Percentiles rank a stretch among this genome's conserved stretches.
Conservation (phyloP, 192 early-diverging fungal species). For the Entrophospora sp. region DNA sequence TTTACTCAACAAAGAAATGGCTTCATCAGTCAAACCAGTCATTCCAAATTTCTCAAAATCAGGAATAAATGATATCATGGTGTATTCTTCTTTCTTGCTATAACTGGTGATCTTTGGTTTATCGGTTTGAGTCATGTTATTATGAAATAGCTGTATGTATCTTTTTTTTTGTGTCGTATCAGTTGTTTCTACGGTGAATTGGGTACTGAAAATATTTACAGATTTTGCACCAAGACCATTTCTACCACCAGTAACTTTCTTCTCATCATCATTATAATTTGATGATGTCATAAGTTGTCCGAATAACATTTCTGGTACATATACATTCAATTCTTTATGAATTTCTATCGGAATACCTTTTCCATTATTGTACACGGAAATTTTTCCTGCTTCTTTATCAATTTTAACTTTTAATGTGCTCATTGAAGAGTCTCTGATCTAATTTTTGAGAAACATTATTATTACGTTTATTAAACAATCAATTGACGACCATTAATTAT, state of each 20-base stretch:
- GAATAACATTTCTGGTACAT: constrained; percentile 97
- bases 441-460: neutral
- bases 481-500: no score
- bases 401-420: constrained; percentile 82
- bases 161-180: constrained; percentile 63
- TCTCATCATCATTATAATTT: constrained; percentile 93
- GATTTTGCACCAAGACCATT: constrained; percentile 94
- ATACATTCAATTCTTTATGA: constrained; percentile 79
- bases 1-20: constrained; percentile 80
- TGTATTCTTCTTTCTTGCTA: constrained; percentile 68
- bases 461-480: neutral
- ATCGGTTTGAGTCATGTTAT: constrained; percentile 80
- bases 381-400: constrained; percentile 61
- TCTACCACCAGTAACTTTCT: constrained; percentile 91
- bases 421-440: constrained; percentile 84
- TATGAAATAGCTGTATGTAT: constrained; percentile 78
- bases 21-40: constrained; percentile 73
- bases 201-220: constrained; percentile 92
- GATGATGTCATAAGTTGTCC: constrained; percentile 93
- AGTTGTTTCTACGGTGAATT: constrained; percentile 90
- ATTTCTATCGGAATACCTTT: constrained; percentile 91
- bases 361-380: constrained; percentile 93
- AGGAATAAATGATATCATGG: constrained; percentile 89
- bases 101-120: constrained; percentile 66
- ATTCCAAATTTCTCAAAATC: constrained; percentile 90